Base-by-base conservation (phyloP, 345 rosid genomes). In the Litchi chinensis region DNA sequence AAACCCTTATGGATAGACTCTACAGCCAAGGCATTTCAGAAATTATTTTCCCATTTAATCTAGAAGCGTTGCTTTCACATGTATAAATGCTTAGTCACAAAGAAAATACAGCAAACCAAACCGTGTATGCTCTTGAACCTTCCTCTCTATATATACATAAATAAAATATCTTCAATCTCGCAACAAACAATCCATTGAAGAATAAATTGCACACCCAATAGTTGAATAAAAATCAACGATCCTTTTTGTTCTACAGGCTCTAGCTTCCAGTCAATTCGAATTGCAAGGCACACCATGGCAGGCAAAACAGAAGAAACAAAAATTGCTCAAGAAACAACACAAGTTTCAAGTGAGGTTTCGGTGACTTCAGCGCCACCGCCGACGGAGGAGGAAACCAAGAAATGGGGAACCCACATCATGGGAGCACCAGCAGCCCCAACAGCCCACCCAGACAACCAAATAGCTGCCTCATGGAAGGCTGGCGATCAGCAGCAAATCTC, bases 321-420 rank as follows among this genome's bases (percentile, higher is more conserved):
- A 41, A 28, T 39, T 15, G 16, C 3, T 60, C 26, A 21, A 64
- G 76, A 64, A 13, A 48, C 28, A 71, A n/a, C 80, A 37, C 39
- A 66, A 24, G 37, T 28, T 54, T 16, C 65, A 60, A 21, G 9
- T 22, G 65, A 60, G 21, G 65, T 22, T 60, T 28, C 56, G 26
- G 19, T 65, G 28, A 6, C 19, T 1, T 56, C 83, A 11, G 57
- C 87, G 9, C 75, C 57, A 10, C 28, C 83, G 3, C 40, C 82
- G 8, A 56, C 88, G 6, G 79, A 82, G 71, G 89, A 87, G 67
- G 89, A 89, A 15, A 48, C 82, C 39, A 87, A 90, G 87, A 93
- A 91, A 76, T 91, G 91, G 92, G 97, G 98, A 2, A 91, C 96
- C 43, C 90, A 91, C 75, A 68, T 92, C 73, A 95, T 93, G 97